phyloP scores from a whole-genome alignment of 768 basidiomycete species.

The Leccinum imitatum region DNA sequence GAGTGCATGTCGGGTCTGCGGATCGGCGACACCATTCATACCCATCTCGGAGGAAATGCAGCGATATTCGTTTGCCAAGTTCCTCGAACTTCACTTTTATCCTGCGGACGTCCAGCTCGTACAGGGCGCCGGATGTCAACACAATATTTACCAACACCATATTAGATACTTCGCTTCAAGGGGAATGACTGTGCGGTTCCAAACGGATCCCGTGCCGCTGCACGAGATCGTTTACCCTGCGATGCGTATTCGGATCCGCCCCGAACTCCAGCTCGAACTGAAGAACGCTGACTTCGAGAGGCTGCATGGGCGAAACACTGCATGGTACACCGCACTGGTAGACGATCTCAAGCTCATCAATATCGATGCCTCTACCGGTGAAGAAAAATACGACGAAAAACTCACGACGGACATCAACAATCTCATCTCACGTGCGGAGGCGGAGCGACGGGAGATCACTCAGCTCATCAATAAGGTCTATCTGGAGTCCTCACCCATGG shows the following conservation, averaged over 20 bases:
- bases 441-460: slow-evolving; percentile 71
- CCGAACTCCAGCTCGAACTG: slow-evolving; percentile 83
- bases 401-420: slow-evolving; percentile 62
- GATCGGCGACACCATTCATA: slow-evolving; percentile 81
- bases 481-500: slow-evolving; percentile 73
- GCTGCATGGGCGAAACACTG: slow-evolving; percentile 65
- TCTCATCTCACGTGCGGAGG: slow-evolving; percentile 71
- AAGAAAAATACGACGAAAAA: slow-evolving; percentile 65
- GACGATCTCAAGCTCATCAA: slow-evolving; percentile 75
- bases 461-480: slow-evolving; percentile 78
- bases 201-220: slow-evolving; percentile 76
- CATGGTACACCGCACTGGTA: slow-evolving; percentile 74
- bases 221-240: slow-evolving; percentile 91
- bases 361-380: slow-evolving; percentile 78
- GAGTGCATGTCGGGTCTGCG: slow-evolving; percentile 82
- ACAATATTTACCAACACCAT: slow-evolving; percentile 93
- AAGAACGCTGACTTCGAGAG: slow-evolving; percentile 90
- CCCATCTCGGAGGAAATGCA: slow-evolving; percentile 91
- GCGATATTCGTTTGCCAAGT: slow-evolving; percentile 92
- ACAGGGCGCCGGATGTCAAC: slow-evolving; percentile 87
- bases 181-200: slow-evolving; percentile 86
- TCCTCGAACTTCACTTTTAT: slow-evolving; percentile 95
- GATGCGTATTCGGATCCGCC: slow-evolving; percentile 78
- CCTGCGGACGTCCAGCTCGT: slow-evolving; percentile 82
- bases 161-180: slow-evolving; percentile 85